Conservation (phyloP, 139 green algal species). For the Nannochloris sp. region DNA sequence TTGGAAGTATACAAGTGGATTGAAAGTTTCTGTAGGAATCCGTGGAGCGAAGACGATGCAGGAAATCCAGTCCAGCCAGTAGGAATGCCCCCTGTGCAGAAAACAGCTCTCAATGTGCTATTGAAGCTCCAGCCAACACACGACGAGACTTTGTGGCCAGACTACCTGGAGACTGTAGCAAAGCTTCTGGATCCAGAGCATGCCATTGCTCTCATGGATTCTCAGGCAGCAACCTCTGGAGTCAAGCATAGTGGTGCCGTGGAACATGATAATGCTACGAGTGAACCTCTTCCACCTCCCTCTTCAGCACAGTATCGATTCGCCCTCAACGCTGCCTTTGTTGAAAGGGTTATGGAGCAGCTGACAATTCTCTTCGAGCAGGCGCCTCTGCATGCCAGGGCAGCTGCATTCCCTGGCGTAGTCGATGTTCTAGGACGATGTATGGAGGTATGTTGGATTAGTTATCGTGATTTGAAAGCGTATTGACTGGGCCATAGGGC, state of each 20-base stretch:
- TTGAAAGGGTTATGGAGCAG: slow-evolving; percentile 21
- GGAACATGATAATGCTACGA: slow-evolving; percentile 4
- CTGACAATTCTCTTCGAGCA: slow-evolving; percentile 28
- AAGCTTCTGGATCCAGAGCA: slow-evolving; percentile 27
- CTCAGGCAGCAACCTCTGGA: slow-evolving; percentile 1
- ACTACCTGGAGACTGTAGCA: slow-evolving; percentile 30
- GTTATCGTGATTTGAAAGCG: no score
- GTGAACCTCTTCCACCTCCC: neutral
- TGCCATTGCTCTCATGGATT: slow-evolving; percentile 11
- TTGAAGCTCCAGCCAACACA: slow-evolving; percentile 42
- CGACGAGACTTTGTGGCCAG: slow-evolving; percentile 42
- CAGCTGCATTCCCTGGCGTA: slow-evolving; percentile 45
- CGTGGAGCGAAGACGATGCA: slow-evolving; percentile 46
- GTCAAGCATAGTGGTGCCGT: slow-evolving; percentile 18
- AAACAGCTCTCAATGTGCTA: slow-evolving; percentile 51
- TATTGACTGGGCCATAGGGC: no score
- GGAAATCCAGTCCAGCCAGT: slow-evolving; percentile 16
- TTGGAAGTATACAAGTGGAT: slow-evolving; percentile 51
- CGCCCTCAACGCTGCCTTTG: slow-evolving; percentile 29
- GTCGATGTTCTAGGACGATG: slow-evolving; percentile 48
- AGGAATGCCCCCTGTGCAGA: slow-evolving; percentile 56
- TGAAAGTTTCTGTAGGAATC: slow-evolving; percentile 54
- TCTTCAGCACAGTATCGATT: slow-evolving; percentile 4
- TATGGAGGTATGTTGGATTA: slow-evolving; percentile 42
- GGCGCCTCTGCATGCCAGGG: slow-evolving; percentile 48